A percentile compares a stretch with the other conserved stretches of the same genome.
Conservation (phyloP, 768 basidiomycete genomes). For the Hericium coralloides region DNA sequence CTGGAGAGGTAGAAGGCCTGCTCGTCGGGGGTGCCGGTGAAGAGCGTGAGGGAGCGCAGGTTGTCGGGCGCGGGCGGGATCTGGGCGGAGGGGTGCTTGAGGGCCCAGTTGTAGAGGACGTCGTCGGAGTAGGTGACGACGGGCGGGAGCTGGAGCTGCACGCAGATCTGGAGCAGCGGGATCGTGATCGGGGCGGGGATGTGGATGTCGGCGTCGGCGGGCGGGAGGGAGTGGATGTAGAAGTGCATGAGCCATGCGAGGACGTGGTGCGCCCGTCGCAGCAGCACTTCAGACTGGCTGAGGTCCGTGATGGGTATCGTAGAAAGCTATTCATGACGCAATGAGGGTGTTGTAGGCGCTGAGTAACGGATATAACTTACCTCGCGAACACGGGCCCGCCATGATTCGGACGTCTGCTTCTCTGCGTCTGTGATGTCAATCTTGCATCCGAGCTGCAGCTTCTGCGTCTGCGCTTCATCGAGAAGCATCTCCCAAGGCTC, state of each 20-base stretch:
- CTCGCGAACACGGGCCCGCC: constrained; percentile 33
- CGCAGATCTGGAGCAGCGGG: constrained; percentile 66
- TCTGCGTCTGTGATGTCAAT: constrained; percentile 21
- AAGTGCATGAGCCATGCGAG: constrained; percentile 47
- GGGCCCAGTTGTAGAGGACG: constrained; percentile 80
- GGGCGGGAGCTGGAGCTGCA: constrained; percentile 72
- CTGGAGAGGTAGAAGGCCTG: constrained; percentile 84
- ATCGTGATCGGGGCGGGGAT: constrained; percentile 67
- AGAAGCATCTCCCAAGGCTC: constrained; percentile 64
- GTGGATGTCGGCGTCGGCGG: constrained; percentile 27
- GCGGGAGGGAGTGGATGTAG: constrained; percentile 39
- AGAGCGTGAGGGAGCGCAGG: constrained; percentile 55
- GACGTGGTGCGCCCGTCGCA: constrained; percentile 48
- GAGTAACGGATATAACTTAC: constrained; percentile 19
- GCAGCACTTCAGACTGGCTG: constrained; percentile 31
- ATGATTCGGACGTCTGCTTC: constrained; percentile 26
- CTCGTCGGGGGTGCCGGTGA: constrained; percentile 76
- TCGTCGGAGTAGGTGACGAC: constrained; percentile 87
- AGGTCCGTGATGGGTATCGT: constrained; percentile 28
- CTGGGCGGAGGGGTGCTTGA: constrained; percentile 11
- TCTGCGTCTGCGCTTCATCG: constrained; percentile 36
- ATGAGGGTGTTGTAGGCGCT: not conserved
- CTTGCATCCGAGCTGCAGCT: constrained; percentile 46
- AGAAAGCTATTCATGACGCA: constrained; percentile 27
- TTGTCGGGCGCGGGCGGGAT: constrained; percentile 43